Percentiles rank a stretch among this genome's conserved stretches.
phyloP scores from a whole-genome alignment of 192 early-diverging fungal genomes.

The Jimgerdemannia lactiflua region DNA sequence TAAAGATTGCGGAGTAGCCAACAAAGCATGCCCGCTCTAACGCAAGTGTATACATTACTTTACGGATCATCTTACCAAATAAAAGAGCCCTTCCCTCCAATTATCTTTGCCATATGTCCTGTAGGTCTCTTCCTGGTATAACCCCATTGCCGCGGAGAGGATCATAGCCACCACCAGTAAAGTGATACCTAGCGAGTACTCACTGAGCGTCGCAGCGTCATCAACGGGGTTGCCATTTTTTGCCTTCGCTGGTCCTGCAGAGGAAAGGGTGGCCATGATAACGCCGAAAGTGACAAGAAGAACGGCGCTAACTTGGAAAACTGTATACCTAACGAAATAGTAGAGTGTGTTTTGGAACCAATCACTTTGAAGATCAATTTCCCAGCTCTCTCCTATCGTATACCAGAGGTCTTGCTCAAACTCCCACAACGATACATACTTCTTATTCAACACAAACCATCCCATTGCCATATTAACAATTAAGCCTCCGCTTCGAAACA shows the following conservation, averaged over 20 bases:
- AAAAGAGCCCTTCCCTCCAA: constrained; percentile 91
- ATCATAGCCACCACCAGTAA: constrained; percentile 71
- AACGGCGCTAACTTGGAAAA: constrained; percentile 55
- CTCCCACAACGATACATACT: constrained; percentile 29
- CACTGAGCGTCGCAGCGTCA: constrained; percentile 13
- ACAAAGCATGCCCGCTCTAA: background rate
- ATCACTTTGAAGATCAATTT: too few relatives aligned
- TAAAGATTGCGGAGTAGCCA: too few relatives aligned
- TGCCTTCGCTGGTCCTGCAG: constrained; percentile 15
- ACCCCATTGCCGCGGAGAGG: constrained; percentile 75
- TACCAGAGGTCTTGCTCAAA: background rate
- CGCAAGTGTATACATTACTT: background rate
- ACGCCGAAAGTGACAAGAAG: constrained; percentile 77
- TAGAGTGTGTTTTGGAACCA: background rate
- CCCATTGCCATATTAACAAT: constrained; percentile 84
- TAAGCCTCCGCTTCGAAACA: constrained; percentile 82
- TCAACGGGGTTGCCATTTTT: background rate
- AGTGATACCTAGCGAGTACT: constrained; percentile 65
- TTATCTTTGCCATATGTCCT: constrained; percentile 63
- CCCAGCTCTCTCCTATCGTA: too few relatives aligned
- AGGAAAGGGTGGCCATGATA: constrained; percentile 61
- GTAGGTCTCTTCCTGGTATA: constrained; percentile 83
- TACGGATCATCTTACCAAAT: constrained; percentile 47
- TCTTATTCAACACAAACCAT: constrained; percentile 58
- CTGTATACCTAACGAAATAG: constrained; percentile 33